Conservation (phyloP, 2,329 filamentous ascomycete species). For the Neofusicoccum kwambonambiense region DNA sequence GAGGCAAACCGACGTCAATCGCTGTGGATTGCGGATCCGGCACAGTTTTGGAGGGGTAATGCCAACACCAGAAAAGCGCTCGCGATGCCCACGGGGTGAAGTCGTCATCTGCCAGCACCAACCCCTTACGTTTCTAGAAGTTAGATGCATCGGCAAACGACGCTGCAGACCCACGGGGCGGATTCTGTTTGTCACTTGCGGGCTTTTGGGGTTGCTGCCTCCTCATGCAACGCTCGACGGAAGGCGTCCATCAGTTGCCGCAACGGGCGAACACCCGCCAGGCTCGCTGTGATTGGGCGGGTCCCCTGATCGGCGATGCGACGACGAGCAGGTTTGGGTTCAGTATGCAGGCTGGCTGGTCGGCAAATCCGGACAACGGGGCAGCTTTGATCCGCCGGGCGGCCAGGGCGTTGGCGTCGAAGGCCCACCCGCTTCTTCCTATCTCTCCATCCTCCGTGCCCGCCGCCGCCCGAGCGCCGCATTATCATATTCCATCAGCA, state of each 20-base stretch:
- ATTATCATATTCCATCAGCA: background rate
- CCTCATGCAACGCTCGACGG: background rate
- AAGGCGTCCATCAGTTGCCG: background rate
- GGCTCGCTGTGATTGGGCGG: background rate
- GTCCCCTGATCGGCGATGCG: background rate
- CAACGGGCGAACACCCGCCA: background rate
- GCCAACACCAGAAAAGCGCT: conserved; percentile 13
- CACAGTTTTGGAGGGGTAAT: conserved; percentile 1
- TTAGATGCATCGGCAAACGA: background rate
- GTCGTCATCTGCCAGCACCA: background rate
- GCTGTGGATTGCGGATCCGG: background rate
- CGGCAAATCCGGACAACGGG: background rate
- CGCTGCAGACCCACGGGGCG: background rate
- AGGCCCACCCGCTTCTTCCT: conserved; percentile 1
- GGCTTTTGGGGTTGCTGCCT: background rate
- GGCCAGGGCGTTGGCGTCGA: too few relatives aligned
- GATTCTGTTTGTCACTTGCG: background rate
- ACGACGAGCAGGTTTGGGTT: too few relatives aligned
- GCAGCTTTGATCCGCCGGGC: background rate
- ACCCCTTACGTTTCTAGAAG: background rate
- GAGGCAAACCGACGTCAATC: background rate
- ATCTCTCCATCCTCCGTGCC: background rate
- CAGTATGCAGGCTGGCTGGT: background rate
- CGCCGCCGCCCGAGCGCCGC: background rate
- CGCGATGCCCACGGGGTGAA: background rate